phyloP scores from a whole-genome alignment of 441 rosid genomes.

The Mallotus repandus region DNA sequence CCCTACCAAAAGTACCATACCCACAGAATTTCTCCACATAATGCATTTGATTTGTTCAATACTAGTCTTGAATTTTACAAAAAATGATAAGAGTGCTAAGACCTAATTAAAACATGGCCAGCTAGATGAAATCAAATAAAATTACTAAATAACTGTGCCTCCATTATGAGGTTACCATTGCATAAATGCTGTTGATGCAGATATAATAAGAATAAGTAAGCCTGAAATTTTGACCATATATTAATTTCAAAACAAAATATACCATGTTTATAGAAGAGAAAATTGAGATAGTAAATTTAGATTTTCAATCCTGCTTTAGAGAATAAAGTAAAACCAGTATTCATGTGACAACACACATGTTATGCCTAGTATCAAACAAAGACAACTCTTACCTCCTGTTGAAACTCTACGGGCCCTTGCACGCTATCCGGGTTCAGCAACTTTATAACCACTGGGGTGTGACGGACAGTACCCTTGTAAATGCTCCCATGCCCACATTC shows the following conservation, averaged over 20 bases:
- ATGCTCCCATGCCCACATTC: conserved; percentile 90
- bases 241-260: not conserved
- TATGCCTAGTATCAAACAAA: not conserved
- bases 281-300: not conserved
- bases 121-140: not conserved
- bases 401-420: conserved; percentile 80
- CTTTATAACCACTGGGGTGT: conserved; percentile 75
- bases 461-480: conserved; percentile 62
- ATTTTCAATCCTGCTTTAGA: not conserved
- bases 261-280: not conserved
- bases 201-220: too few species aligned
- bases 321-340: conserved; percentile 18
- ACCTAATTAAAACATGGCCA: not conserved
- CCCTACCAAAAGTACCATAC: not conserved
- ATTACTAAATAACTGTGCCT: too few species aligned
- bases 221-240: too few species aligned
- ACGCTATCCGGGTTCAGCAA: conserved; percentile 57
- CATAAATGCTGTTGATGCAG: too few species aligned
- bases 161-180: too few species aligned
- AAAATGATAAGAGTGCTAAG: not conserved
- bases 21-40: not conserved
- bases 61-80: too few species aligned
- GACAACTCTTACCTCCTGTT: conserved; percentile 59
- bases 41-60: not conserved
- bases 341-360: not conserved